Evolutionary conservation across 2,329 filamentous ascomycete genomes (phyloP), one percentile per base, ranked within the genome.

Genomic region (Metarhizium guizhouense): DNA sequence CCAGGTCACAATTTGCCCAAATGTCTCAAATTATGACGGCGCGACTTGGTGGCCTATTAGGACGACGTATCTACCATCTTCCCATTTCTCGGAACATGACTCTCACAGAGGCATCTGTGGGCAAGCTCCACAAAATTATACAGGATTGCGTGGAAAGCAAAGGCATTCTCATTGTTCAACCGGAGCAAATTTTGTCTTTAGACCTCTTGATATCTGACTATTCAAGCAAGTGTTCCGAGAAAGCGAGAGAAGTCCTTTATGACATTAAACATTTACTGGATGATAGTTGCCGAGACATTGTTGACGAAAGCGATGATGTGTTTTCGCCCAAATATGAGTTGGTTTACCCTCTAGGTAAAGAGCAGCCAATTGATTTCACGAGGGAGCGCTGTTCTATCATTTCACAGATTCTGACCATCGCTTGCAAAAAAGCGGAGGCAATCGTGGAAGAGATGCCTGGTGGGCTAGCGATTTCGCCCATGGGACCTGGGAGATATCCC

Each of bases 301-400:
- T 86, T 0, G 83, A 86, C 56, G 83, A 86, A 63, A 81, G 78
- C 48, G 84, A 86, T 50, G 81, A 85, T 54, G 80, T 79, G 54
- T 77, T 85, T 51, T 80, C 74, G 38, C 72, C 75, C 2, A 78
- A 76, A 40, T 83, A 82, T 34, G 81, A 86, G 62, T 64, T 86
- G 0, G 71, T 86, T 1, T 86, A 86, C 57, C 83, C 82, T 0
- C 78, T 85, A 63, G 83, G 82, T 0, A 56, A 62, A 0, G 79
- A 82, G 56, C 62, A 64, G 1, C 59, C 74, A 0, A 67, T 84
- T 0, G 78, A 85, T 14, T 47, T 47, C 8, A 18, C 43, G n/a
- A 47, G 43, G 20, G 43, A 47, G 20, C 13, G 43, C 20, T 47
- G 20, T 14, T 10, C 7, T 18, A 47, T 47, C n/a, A 47, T 47